Percentiles rank a stretch among this genome's conserved stretches.
phyloP scores from a whole-genome alignment of 805 yeast species.

The Yueomyces sinensis region DNA sequence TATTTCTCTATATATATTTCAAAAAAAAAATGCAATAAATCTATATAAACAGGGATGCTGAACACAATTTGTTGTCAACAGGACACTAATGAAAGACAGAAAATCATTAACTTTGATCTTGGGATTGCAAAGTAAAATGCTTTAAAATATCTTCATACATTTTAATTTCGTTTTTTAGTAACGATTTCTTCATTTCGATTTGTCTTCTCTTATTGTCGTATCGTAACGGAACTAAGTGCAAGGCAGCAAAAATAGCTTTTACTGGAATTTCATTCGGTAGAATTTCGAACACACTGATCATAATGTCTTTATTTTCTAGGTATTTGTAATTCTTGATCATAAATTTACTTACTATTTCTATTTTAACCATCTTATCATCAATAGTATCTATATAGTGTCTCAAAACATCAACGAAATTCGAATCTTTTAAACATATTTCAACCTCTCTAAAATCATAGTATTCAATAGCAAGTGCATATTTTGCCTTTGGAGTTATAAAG shows the following conservation, averaged over 20 bases:
- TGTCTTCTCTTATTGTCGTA: slow-evolving; percentile 3
- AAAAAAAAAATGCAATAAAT: too few relatives aligned
- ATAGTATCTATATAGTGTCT: slow-evolving; percentile 8
- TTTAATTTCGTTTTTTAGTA: slow-evolving; percentile 11
- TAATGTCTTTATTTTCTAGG: slow-evolving; percentile 3
- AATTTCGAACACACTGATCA: slow-evolving; percentile 5
- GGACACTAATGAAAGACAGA: too few relatives aligned
- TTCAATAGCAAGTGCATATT: slow-evolving; percentile 1
- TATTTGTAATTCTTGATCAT: slow-evolving; percentile 10
- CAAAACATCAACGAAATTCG: slow-evolving; percentile 9
- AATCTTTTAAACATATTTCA: slow-evolving; percentile 6
- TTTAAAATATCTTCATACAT: too few relatives aligned
- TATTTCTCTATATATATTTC: too few relatives aligned
- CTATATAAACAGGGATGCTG: too few relatives aligned
- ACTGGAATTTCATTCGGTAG: slow-evolving; percentile 12
- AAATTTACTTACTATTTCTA: slow-evolving; percentile 6
- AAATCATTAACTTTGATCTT: too few relatives aligned
- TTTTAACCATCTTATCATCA: slow-evolving; percentile 2
- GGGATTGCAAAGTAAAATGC: too few relatives aligned
- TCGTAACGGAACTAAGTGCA: slow-evolving; percentile 7
- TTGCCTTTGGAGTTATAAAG: neutral
- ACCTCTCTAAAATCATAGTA: slow-evolving; percentile 17
- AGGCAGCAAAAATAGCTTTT: slow-evolving; percentile 5
- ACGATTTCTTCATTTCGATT: slow-evolving; percentile 10
- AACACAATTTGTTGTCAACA: too few relatives aligned